Conservation (phyloP, 2,329 filamentous ascomycete species). For the Thyridium curvatum region DNA sequence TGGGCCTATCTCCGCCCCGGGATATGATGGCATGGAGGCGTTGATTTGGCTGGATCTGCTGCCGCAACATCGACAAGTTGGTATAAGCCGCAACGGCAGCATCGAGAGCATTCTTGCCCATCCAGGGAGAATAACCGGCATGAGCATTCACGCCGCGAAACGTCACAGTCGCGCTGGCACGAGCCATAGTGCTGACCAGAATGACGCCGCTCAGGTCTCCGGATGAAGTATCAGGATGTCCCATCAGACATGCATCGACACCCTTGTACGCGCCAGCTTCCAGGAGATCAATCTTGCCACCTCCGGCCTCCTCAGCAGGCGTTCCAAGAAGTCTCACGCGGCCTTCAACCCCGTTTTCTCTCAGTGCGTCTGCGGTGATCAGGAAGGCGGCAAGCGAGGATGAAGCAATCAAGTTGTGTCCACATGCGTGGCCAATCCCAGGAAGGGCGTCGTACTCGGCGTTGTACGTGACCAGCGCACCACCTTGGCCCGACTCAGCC, state of each 20-base stretch:
- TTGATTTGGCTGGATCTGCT: conserved; percentile 41
- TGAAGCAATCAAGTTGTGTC: conserved; percentile 35
- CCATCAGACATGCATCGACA: conserved; percentile 31
- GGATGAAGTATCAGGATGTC: conserved; percentile 20
- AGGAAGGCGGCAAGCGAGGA: conserved; percentile 27
- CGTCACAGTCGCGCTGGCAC: conserved; percentile 19
- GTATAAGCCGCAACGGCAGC: conserved; percentile 29
- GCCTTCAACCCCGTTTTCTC: conserved; percentile 12
- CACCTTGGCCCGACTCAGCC: conserved; percentile 14
- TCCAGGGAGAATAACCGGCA: conserved; percentile 37
- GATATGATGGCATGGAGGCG: conserved; percentile 43
- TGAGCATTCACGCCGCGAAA: conserved; percentile 36
- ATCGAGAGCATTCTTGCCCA: conserved; percentile 41
- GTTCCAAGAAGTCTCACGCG: conserved; percentile 29
- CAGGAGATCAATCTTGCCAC: conserved; percentile 37
- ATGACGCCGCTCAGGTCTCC: conserved; percentile 7
- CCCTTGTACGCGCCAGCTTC: conserved; percentile 31
- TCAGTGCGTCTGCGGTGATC: conserved; percentile 17
- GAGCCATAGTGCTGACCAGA: conserved; percentile 8
- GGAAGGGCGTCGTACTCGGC: conserved; percentile 21
- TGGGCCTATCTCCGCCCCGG: conserved; percentile 24
- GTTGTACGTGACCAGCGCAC: conserved; percentile 12
- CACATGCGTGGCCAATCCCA: conserved; percentile 32
- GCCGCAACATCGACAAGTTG: conserved; percentile 32
- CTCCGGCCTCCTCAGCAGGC: conserved; percentile 34